phyloP scores from a whole-genome alignment of 2,329 filamentous ascomycete genomes.

The Calonectria montana region DNA sequence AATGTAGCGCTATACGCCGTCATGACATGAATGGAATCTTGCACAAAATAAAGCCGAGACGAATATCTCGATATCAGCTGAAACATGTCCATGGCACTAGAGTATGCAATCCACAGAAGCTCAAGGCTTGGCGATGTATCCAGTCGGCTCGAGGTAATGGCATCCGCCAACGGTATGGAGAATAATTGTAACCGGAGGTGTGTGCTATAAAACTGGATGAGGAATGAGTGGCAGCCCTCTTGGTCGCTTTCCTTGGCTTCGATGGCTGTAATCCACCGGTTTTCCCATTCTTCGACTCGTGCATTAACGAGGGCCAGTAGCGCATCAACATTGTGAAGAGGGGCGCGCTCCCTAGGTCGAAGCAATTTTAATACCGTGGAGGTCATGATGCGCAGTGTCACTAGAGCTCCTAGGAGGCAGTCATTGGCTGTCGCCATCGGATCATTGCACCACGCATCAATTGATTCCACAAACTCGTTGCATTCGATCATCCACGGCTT shows the following conservation, averaged over 20 bases:
- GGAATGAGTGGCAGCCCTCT: slow-evolving; percentile 47
- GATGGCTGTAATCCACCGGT: slow-evolving; percentile 32
- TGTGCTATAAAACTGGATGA: slow-evolving; percentile 52
- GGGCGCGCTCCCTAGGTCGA: slow-evolving; percentile 5
- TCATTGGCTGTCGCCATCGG: slow-evolving; percentile 47
- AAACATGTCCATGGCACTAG: slow-evolving; percentile 45
- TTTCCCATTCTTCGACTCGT: slow-evolving; percentile 40
- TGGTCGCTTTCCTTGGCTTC: slow-evolving; percentile 7
- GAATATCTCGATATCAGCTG: slow-evolving; percentile 45
- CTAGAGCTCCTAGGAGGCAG: slow-evolving; percentile 50
- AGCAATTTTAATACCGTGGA: slow-evolving; percentile 46
- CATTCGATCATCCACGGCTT: slow-evolving; percentile 56
- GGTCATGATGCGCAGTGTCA: slow-evolving; percentile 50
- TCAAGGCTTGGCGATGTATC: slow-evolving; percentile 42
- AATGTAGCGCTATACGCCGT: slow-evolving; percentile 54
- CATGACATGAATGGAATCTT: slow-evolving; percentile 57
- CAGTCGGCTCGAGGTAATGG: slow-evolving; percentile 37
- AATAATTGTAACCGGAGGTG: slow-evolving; percentile 52
- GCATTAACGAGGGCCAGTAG: slow-evolving; percentile 37
- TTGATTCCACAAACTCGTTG: slow-evolving; percentile 50
- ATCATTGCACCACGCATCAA: slow-evolving; percentile 49
- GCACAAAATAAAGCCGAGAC: slow-evolving; percentile 51
- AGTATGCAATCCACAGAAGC: slow-evolving; percentile 47
- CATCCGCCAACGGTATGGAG: slow-evolving; percentile 49
- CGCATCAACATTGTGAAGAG: slow-evolving; percentile 37